phyloP scores from a whole-genome alignment of 2,329 filamentous ascomycete species.

The Aciculosporium take region DNA sequence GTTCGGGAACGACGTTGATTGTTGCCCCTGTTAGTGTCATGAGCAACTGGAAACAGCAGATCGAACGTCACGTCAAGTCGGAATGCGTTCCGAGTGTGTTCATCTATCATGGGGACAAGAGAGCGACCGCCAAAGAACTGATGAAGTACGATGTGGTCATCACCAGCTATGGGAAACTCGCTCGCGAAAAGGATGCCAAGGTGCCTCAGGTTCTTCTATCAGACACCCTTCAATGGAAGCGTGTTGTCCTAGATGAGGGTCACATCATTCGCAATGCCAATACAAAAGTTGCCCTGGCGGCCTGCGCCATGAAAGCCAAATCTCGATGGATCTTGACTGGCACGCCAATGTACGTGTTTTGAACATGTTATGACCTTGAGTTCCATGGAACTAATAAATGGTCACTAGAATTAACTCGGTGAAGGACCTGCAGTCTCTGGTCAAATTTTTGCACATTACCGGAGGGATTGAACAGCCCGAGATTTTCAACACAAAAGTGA shows the following conservation, averaged over 20 bases:
- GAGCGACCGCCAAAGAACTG: slow-evolving; percentile 42
- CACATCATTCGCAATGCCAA: slow-evolving; percentile 68
- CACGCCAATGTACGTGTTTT: slow-evolving; percentile 56
- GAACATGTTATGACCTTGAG: background rate
- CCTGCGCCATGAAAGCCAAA: slow-evolving; percentile 49
- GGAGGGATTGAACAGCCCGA: slow-evolving; percentile 61
- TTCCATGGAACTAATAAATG: slow-evolving; percentile 12
- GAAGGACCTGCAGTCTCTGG: slow-evolving; percentile 65
- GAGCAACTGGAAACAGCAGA: slow-evolving; percentile 80
- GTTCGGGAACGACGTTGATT: slow-evolving; percentile 55
- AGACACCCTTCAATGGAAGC: slow-evolving; percentile 48
- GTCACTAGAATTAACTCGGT: slow-evolving; percentile 52
- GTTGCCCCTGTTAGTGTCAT: slow-evolving; percentile 73
- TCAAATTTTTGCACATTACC: slow-evolving; percentile 62
- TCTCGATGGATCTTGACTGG: slow-evolving; percentile 71
- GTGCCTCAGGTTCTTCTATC: slow-evolving; percentile 26
- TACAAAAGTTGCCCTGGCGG: slow-evolving; percentile 58
- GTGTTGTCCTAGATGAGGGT: slow-evolving; percentile 71
- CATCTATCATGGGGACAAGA: slow-evolving; percentile 57
- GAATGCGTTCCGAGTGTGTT: slow-evolving; percentile 51
- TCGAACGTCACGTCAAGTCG: slow-evolving; percentile 53
- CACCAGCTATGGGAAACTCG: slow-evolving; percentile 70
- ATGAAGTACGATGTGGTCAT: slow-evolving; percentile 60
- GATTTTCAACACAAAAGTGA: slow-evolving; percentile 51
- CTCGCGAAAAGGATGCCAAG: slow-evolving; percentile 43